These are phyloP conservation scores for Eutrema heterophyllum DNA, from an alignment of 345 rosid species.

Conservation along the genomic window DNA sequence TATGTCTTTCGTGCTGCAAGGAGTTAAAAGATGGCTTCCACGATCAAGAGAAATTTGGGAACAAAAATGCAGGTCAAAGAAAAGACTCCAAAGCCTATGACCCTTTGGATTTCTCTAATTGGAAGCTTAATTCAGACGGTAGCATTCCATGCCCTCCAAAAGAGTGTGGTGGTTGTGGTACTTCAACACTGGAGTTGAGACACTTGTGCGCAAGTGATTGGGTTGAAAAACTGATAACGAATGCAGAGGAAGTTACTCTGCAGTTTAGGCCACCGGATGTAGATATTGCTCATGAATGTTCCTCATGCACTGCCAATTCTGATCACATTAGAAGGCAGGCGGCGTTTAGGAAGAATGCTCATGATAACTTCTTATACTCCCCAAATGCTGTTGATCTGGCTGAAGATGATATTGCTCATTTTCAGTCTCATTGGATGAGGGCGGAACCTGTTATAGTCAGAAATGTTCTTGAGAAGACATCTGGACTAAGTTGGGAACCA, in stretches of 20 bases:
- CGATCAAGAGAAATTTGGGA: conserved; percentile 26
- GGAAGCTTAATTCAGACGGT: conserved; percentile 49
- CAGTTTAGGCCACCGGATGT: conserved; percentile 30
- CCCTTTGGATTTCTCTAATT: conserved; percentile 18
- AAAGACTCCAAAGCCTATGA: not conserved
- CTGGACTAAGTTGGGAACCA: conserved; percentile 89
- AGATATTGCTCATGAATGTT: conserved; percentile 39
- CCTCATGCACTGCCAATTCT: conserved; percentile 32
- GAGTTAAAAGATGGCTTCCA: conserved; percentile 45
- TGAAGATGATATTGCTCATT: conserved; percentile 52
- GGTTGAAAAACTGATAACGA: conserved; percentile 39
- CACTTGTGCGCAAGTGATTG: conserved; percentile 43
- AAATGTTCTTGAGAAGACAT: conserved; percentile 48
- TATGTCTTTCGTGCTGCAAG: conserved; percentile 54
- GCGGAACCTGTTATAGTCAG: conserved; percentile 71
- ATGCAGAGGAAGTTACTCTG: conserved; percentile 43
- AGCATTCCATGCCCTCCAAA: conserved; percentile 62
- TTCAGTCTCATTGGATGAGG: conserved; percentile 65
- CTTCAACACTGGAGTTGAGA: conserved; percentile 43
- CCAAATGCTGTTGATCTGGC: conserved; percentile 50
- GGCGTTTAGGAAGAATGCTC: conserved; percentile 44
- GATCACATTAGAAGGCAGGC: conserved; percentile 39
- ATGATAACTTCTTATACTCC: conserved; percentile 61
- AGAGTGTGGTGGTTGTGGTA: conserved; percentile 60
- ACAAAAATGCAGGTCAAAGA: too few species aligned